Conservation (phyloP, 1,139 yeast species). For the Saccharomyces hybrid region DNA sequence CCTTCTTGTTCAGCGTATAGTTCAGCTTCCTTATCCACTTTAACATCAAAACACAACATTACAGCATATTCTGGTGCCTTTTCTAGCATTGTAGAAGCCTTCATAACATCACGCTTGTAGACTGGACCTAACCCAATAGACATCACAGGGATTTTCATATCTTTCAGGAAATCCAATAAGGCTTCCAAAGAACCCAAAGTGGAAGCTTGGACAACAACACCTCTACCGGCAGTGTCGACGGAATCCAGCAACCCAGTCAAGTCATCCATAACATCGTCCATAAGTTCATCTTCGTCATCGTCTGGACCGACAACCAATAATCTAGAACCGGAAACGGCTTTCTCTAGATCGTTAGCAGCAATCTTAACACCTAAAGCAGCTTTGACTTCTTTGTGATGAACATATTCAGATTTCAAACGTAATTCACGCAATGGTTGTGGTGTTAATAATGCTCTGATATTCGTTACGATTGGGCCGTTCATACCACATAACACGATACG, state of each 20-base stretch:
- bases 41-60: conserved; percentile 97
- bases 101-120: conserved; percentile 94
- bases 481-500: conserved; percentile 92
- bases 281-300: conserved; percentile 92
- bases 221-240: conserved; percentile 88
- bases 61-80: conserved; percentile 92
- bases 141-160: conserved; percentile 98
- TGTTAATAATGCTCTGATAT: conserved; percentile 87
- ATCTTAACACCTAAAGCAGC: conserved; percentile 98
- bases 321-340: conserved; percentile 98
- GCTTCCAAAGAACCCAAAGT: conserved; percentile 98
- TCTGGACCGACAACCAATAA: conserved; percentile 91
- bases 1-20: conserved; percentile 93
- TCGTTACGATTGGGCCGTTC: conserved; percentile 98
- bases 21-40: conserved; percentile 95
- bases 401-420: conserved; percentile 88
- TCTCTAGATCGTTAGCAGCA: conserved; percentile 94
- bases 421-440: conserved; percentile 97
- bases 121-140: conserved; percentile 97
- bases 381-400: conserved; percentile 94
- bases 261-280: conserved; percentile 99
- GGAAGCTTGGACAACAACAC: conserved; percentile 97
- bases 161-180: conserved; percentile 88
- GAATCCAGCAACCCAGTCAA: conserved; percentile 89
- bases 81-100: conserved; percentile 93